phyloP scores from a whole-genome alignment of 139 green algal species.

The Parachlorella kessleri region DNA sequence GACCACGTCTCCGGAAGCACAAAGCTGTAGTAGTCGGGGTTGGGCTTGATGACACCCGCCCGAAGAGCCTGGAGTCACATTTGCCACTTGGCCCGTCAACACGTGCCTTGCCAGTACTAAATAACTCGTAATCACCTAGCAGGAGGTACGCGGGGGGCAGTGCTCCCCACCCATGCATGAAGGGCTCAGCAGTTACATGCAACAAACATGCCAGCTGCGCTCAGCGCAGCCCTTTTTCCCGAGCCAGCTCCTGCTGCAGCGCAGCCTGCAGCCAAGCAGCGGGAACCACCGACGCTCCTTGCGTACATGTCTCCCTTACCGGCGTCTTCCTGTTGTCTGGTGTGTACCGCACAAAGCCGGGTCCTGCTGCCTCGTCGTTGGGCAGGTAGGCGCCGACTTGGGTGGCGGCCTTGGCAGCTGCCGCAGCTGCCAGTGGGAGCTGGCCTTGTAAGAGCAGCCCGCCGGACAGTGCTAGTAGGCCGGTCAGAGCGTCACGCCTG shows the following conservation, averaged over 20 bases:
- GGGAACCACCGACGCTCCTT: too few species aligned
- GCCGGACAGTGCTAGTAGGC: not conserved
- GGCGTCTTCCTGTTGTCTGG: conserved; percentile 27
- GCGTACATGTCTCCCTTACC: too few species aligned
- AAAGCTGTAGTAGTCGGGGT: conserved; percentile 29
- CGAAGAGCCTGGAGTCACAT: conserved; percentile 17
- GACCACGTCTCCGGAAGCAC: conserved; percentile 20
- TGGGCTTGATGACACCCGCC: conserved; percentile 27
- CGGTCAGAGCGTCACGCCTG: not conserved
- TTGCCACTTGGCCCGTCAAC: too few species aligned
- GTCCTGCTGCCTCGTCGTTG: not conserved
- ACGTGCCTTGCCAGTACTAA: too few species aligned
- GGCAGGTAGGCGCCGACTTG: conserved; percentile 17
- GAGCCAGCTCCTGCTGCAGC: too few species aligned
- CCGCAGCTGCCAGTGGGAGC: not conserved
- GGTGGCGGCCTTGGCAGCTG: not conserved
- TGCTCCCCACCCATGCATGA: too few species aligned
- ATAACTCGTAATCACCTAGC: too few species aligned
- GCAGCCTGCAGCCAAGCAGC: too few species aligned
- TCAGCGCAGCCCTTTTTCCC: too few species aligned
- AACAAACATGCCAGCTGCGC: too few species aligned
- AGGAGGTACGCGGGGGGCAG: too few species aligned
- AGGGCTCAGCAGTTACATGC: too few species aligned
- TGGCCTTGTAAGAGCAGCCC: not conserved
- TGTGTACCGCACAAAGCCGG: conserved; percentile 14